phyloP scores from a whole-genome alignment of 352 stramenopile genomes.

The Globisporangium paroecandrum region DNA sequence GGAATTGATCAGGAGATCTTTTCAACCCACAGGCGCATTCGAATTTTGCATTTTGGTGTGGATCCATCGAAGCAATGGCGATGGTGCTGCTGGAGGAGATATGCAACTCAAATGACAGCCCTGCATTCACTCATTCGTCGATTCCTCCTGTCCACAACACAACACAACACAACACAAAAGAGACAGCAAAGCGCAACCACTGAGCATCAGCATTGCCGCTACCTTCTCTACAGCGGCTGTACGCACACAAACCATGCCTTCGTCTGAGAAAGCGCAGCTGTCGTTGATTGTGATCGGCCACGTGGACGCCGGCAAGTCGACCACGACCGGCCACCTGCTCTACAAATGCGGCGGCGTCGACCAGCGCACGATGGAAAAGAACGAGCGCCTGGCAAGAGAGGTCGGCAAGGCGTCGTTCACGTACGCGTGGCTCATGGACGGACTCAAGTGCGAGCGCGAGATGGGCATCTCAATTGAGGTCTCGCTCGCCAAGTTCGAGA shows the following conservation, averaged over 20 bases:
- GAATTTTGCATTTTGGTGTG: neutral
- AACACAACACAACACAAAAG: neutral
- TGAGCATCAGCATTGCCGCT: neutral
- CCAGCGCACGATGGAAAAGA: constrained; percentile 99
- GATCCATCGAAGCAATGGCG: neutral
- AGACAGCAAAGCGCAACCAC: neutral
- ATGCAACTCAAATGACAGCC: neutral
- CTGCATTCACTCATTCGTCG: neutral
- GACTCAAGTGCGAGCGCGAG: constrained; percentile 97
- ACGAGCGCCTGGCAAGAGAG: constrained; percentile 96
- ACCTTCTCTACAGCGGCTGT: neutral
- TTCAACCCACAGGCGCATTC: constrained; percentile 3
- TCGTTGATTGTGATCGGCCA: constrained; percentile 95
- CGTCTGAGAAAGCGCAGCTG: constrained; percentile 81
- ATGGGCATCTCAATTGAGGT: constrained; percentile 98
- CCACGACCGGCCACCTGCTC: constrained; percentile 97
- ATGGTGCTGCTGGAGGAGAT: too few species aligned
- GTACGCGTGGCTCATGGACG: constrained; percentile 99
- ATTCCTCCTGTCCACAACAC: neutral
- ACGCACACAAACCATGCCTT: neutral
- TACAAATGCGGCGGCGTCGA: constrained; percentile 99
- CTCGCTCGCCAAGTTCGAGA: constrained; percentile 97
- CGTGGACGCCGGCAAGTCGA: constrained; percentile 98
- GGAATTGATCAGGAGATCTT: neutral
- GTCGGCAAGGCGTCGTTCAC: constrained; percentile 98